phyloP scores from a whole-genome alignment of 768 basidiomycete genomes.

The Mrakia frigida region DNA sequence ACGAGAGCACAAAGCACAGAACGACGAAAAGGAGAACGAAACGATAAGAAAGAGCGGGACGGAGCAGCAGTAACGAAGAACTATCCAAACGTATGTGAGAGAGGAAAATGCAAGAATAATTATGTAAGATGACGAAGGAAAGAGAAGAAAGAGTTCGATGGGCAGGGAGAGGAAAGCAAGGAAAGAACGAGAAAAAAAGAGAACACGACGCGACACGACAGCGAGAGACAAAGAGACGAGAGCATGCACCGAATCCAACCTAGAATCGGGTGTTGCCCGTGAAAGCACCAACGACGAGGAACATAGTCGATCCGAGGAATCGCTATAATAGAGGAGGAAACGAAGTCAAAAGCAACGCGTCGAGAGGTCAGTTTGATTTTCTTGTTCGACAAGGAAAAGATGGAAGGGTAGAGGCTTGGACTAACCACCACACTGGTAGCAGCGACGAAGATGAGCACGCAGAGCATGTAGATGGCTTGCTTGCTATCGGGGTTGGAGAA shows the following conservation, averaged over 20 bases:
- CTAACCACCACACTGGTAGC: slow-evolving; percentile 24
- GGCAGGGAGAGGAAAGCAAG: neutral
- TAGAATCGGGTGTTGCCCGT: slow-evolving; percentile 16
- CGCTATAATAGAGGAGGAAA: neutral
- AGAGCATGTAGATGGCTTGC: slow-evolving; percentile 28
- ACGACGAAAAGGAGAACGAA: too few relatives aligned
- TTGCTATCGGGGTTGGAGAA: slow-evolving; percentile 19
- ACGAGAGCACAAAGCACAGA: too few relatives aligned
- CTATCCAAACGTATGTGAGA: too few relatives aligned
- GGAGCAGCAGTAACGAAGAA: too few relatives aligned
- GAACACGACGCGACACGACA: neutral
- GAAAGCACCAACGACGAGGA: slow-evolving; percentile 21
- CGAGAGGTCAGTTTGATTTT: neutral
- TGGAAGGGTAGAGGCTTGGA: neutral
- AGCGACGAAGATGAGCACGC: slow-evolving; percentile 26
- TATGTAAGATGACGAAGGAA: too few relatives aligned
- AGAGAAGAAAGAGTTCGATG: neutral
- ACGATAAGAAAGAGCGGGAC: too few relatives aligned
- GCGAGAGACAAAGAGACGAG: neutral
- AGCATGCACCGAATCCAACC: neutral
- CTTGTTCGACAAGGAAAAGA: neutral
- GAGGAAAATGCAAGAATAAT: too few relatives aligned
- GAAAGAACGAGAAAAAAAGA: neutral
- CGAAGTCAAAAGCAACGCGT: neutral
- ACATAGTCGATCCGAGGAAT: slow-evolving; percentile 24